A percentile compares a stretch with the other conserved stretches of the same genome.
phyloP scores from a whole-genome alignment of 1,284 basidiomycete species.

The Gymnopus androsaceus region DNA sequence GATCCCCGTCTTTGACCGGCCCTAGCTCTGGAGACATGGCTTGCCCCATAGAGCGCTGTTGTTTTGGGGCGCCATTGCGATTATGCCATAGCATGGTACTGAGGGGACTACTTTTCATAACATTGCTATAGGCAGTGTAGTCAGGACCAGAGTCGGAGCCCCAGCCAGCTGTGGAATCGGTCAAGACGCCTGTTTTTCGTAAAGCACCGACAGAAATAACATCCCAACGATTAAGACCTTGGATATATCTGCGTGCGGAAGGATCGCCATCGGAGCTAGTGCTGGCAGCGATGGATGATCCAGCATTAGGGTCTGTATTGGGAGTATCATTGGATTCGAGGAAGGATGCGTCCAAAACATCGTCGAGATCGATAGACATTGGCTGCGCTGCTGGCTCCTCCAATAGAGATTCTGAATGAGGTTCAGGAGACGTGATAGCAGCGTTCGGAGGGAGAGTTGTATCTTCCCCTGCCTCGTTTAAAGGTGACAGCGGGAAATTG shows the following conservation, averaged over 20 bases:
- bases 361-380: constrained; percentile 69
- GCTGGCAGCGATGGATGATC: constrained; percentile 15
- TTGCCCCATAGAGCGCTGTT: constrained; percentile 33
- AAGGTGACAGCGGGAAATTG: constrained; percentile 29
- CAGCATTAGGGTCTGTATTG: constrained; percentile 20
- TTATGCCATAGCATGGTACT: constrained; percentile 59
- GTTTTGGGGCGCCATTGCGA: constrained; percentile 29
- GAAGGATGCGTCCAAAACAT: constrained; percentile 77
- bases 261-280: constrained; percentile 20
- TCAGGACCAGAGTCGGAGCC: constrained; percentile 37
- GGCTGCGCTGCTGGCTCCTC: constrained; percentile 43
- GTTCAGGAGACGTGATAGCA: constrained; percentile 35
- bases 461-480: constrained; percentile 19
- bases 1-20: constrained; percentile 57
- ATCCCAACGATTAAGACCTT: constrained; percentile 68
- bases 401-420: constrained; percentile 13
- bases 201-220: constrained; percentile 73
- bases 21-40: constrained; percentile 55
- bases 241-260: constrained; percentile 33
- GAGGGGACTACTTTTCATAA: constrained; percentile 57
- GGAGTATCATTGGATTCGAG: constrained; percentile 34
- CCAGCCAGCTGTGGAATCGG: constrained; percentile 39
- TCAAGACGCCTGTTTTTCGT: constrained; percentile 50
- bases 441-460: constrained; percentile 33
- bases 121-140: constrained; percentile 41